These are phyloP conservation scores for Phytophthora pistaciae DNA, from an alignment of 352 stramenopile species.

Conservation along the genomic window DNA sequence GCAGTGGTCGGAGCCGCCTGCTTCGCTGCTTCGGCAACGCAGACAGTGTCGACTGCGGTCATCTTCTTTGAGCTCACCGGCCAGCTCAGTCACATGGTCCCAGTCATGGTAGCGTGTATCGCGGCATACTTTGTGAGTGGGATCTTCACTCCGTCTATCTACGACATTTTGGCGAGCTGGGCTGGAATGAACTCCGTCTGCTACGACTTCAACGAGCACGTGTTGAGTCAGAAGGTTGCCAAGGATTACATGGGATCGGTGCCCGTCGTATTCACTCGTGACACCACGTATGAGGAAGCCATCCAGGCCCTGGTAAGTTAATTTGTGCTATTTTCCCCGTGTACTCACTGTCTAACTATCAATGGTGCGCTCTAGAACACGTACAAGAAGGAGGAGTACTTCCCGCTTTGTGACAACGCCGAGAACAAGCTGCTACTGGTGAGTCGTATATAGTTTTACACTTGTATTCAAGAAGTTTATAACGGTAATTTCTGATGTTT, in stretches of 20 bases:
- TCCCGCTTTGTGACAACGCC: slow-evolving; percentile 72
- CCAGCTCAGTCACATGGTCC: slow-evolving; percentile 85
- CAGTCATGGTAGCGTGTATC: slow-evolving; percentile 84
- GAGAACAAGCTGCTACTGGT: slow-evolving; percentile 64
- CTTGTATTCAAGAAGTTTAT: not conserved
- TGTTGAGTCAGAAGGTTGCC: slow-evolving; percentile 73
- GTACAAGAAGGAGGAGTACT: slow-evolving; percentile 81
- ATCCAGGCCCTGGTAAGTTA: slow-evolving; percentile 60
- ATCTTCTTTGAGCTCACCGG: slow-evolving; percentile 91
- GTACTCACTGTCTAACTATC: not conserved
- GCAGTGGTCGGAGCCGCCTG: slow-evolving; percentile 92
- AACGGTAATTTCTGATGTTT: not conserved
- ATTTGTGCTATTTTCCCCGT: not conserved
- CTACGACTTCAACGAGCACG: slow-evolving; percentile 84
- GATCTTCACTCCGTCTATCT: slow-evolving; percentile 83
- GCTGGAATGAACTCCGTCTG: slow-evolving; percentile 82
- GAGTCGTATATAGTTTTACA: not conserved
- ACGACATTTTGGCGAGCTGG: slow-evolving; percentile 86
- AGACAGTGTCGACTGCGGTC: slow-evolving; percentile 88
- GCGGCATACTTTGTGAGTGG: slow-evolving; percentile 84
- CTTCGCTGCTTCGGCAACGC: slow-evolving; percentile 91
- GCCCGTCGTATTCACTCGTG: slow-evolving; percentile 67
- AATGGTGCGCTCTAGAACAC: slow-evolving; percentile 44
- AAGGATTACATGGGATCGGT: slow-evolving; percentile 71
- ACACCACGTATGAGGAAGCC: slow-evolving; percentile 81